Conservation (phyloP, 495 filamentous ascomycete genomes). For the Podospora australis region DNA sequence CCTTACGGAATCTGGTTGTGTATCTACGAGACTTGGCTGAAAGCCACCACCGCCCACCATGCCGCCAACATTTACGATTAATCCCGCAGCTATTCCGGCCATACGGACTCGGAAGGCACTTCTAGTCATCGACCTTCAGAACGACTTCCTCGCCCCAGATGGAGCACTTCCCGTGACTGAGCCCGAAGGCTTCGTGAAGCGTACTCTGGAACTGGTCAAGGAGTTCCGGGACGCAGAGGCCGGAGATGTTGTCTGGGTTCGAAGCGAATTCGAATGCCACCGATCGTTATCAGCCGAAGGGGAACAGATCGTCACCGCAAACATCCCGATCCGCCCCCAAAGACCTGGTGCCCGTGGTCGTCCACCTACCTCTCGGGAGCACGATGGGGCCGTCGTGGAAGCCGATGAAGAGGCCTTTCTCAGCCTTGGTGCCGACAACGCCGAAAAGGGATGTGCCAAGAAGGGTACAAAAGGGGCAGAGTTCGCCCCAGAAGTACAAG, state of each 20-base stretch:
- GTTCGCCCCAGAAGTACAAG: conserved; percentile 53
- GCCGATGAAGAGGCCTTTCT: conserved; percentile 55
- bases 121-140: conserved; percentile 81
- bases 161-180: conserved; percentile 63
- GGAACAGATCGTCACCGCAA: conserved; percentile 40
- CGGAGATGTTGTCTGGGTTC: conserved; percentile 85
- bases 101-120: conserved; percentile 71
- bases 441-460: conserved; percentile 47
- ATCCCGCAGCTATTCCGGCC: conserved; percentile 37
- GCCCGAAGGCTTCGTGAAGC: conserved; percentile 60
- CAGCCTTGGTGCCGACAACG: conserved; percentile 32
- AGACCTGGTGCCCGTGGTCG: conserved; percentile 13
- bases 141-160: conserved; percentile 72
- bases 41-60: conserved; percentile 7
- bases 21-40: no score
- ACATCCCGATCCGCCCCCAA: conserved; percentile 16
- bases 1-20: no score
- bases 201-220: conserved; percentile 57
- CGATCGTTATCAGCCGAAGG: conserved; percentile 44
- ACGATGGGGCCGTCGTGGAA: conserved; percentile 26
- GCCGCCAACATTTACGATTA: conserved; percentile 43
- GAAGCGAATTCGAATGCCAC: conserved; percentile 62
- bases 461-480: conserved; percentile 60
- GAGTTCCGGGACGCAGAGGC: conserved; percentile 59
- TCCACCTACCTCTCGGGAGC: conserved; percentile 12